Evolutionary conservation across 768 basidiomycete genomes (phyloP), one percentile per base, ranked within the genome.

Genomic region (Russula foetens): DNA sequence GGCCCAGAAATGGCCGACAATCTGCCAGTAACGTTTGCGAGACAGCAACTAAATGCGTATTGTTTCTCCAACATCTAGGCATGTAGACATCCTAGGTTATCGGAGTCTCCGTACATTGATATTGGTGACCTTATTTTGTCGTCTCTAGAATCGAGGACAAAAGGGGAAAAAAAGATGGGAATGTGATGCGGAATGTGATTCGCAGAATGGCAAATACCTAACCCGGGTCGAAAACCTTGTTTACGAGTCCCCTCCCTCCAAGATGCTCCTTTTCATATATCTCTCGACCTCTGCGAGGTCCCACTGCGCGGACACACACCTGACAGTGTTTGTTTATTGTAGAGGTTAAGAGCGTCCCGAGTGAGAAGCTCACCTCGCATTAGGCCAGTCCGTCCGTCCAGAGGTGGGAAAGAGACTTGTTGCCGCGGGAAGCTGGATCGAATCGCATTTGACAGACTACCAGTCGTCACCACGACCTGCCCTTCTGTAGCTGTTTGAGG

Each of bases 331-430:
- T 41, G 5, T 41, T 38, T 19, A 19, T 19, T 19, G 2, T 3
- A 17, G 5, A 7, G 17, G 17, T 41, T 41, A 14, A 2, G 19
- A 12, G 38, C 12, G 38, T n/a, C n/a, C n/a, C n/a, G n/a, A n/a
- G n/a, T n/a, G 14, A 15, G 17, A 19, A 41, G 12, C 39, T 41
- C 8, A 68, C 66, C 62, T 63, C 46, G 67, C 67, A 19, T 52
- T 65, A 35, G 67, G 49, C 63, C 60, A 69, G 44, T 66, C 67
- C 26, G 57, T 49, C 48, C 48, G 63, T 12, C 68, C 68, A 53
- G 67, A 65, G 1, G 68, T 67, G 31, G 67, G 39, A 24, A 58
- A 64, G 28, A 69, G 31, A 26, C 52, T 62, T 14, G 68, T 66
- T 1, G 68, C 65, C 4, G 66, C 66, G 9, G 66, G 68, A 6